phyloP scores from a whole-genome alignment of 163 green algal genomes.

The Prototheca wickerhamii region DNA sequence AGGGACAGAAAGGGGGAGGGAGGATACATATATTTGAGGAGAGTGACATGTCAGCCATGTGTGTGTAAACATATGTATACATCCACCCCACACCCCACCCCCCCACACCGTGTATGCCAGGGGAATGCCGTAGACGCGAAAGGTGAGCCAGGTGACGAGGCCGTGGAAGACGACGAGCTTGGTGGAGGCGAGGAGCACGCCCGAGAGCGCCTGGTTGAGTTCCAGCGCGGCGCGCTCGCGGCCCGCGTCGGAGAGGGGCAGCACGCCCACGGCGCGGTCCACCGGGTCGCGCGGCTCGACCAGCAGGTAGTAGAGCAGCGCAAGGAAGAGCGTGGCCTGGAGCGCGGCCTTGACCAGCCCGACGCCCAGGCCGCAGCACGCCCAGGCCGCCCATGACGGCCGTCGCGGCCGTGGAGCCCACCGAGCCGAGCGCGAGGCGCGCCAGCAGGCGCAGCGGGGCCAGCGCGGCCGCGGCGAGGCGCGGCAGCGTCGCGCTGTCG shows the following conservation, averaged over 20 bases:
- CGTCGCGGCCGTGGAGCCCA: conserved; percentile 38
- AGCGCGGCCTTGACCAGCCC: conserved; percentile 45
- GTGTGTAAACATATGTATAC: no score
- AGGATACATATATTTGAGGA: background rate
- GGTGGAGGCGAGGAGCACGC: conserved; percentile 52
- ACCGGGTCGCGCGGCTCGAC: conserved; percentile 44
- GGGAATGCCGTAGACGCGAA: conserved; percentile 18
- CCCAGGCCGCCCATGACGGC: conserved; percentile 44
- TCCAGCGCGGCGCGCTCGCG: conserved; percentile 20
- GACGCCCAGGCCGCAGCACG: conserved; percentile 43
- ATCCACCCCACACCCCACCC: background rate
- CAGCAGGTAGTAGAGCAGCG: conserved; percentile 53
- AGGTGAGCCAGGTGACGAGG: conserved; percentile 52
- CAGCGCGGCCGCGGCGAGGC: conserved; percentile 17
- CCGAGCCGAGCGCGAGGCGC: conserved; percentile 8
- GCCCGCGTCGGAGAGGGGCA: conserved; percentile 40
- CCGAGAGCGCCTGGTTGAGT: conserved; percentile 30
- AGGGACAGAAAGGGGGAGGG: conserved; percentile 14
- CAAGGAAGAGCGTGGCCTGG: conserved; percentile 40
- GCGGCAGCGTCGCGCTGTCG: conserved; percentile 33
- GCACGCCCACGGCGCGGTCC: conserved; percentile 26
- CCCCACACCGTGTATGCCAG: conserved; percentile 17
- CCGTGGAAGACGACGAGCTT: conserved; percentile 58
- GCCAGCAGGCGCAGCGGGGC: conserved; percentile 33
- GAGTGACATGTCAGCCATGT: background rate